Evolutionary conservation across 805 yeast species (phyloP).

Genomic region (Yarrowia bubula): DNA sequence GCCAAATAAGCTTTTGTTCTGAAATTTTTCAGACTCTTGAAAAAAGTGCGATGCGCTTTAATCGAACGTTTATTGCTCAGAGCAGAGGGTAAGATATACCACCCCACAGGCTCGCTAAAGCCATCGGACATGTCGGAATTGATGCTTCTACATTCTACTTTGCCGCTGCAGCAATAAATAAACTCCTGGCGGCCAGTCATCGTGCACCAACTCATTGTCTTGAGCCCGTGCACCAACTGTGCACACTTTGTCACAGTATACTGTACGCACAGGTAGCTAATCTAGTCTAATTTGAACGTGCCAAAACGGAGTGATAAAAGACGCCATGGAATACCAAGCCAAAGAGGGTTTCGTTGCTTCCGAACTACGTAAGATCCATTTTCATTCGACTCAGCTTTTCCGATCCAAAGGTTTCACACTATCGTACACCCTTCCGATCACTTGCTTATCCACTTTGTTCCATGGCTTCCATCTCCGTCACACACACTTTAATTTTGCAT

Average conservation of each 20-base stretch:
- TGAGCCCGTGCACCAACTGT: neutral
- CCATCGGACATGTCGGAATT: neutral
- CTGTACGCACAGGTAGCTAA: neutral
- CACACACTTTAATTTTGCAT: slow-evolving; percentile 11
- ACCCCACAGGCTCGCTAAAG: neutral
- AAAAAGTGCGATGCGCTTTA: slow-evolving; percentile 3
- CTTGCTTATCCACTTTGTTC: neutral
- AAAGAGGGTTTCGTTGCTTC: too few relatives aligned
- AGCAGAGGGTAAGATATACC: neutral
- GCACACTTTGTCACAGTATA: slow-evolving; percentile 9
- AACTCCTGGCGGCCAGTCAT: neutral
- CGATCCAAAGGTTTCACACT: too few relatives aligned
- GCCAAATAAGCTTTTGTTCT: neutral
- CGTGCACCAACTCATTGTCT: slow-evolving; percentile 1
- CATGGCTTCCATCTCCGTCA: slow-evolving; percentile 15
- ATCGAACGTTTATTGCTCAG: slow-evolving; percentile 19
- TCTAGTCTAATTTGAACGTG: neutral
- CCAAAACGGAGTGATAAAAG: neutral
- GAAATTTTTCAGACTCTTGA: slow-evolving; percentile 14
- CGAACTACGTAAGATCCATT: too few relatives aligned
- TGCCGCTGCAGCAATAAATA: neutral
- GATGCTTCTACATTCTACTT: neutral
- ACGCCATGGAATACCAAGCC: neutral
- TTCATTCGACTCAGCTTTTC: too few relatives aligned
- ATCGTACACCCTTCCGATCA: neutral